A percentile compares a stretch with the other conserved stretches of the same genome.
Evolutionary conservation across 78 protist genomes (phyloP).

Genomic region (Acrasis kona): DNA sequence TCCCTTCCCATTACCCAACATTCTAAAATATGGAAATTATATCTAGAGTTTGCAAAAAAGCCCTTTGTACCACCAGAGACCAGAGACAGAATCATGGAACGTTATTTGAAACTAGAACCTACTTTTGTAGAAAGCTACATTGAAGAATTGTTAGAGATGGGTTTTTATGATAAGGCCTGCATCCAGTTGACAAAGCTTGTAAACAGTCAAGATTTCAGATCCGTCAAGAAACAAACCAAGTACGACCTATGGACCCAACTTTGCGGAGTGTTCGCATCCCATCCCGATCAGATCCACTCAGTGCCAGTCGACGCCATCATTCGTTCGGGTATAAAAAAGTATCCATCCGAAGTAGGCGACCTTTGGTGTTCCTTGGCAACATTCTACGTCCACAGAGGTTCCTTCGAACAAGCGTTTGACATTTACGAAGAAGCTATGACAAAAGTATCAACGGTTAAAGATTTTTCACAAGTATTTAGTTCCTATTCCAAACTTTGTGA

Average conservation of each 20-base stretch:
- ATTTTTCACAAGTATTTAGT: slow-evolving; percentile 88
- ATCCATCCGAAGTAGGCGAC: slow-evolving; percentile 77
- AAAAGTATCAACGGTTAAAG: slow-evolving; percentile 75
- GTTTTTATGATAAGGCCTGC: slow-evolving; percentile 67
- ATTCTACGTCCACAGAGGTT: slow-evolving; percentile 74
- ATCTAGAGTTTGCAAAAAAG: slow-evolving; percentile 52
- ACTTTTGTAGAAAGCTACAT: slow-evolving; percentile 77
- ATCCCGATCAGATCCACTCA: slow-evolving; percentile 36
- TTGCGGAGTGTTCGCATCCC: slow-evolving; percentile 66
- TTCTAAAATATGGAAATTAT: slow-evolving; percentile 86
- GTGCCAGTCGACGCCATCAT: slow-evolving; percentile 56
- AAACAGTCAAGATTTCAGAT: slow-evolving; percentile 27
- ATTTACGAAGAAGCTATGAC: slow-evolving; percentile 88
- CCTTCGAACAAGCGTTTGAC: slow-evolving; percentile 93
- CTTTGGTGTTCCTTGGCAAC: slow-evolving; percentile 92
- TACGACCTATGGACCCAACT: slow-evolving; percentile 91
- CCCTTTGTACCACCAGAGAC: slow-evolving; percentile 58
- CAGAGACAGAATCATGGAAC: not conserved
- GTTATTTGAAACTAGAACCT: slow-evolving; percentile 55
- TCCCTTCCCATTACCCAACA: slow-evolving; percentile 97
- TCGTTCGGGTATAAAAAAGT: slow-evolving; percentile 59
- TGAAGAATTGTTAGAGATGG: slow-evolving; percentile 46
- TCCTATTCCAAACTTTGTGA: slow-evolving; percentile 89
- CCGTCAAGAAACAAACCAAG: slow-evolving; percentile 61
- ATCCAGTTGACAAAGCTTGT: slow-evolving; percentile 3